Evolutionary conservation across 1,139 yeast species (phyloP), one percentile per base, ranked within the genome.

Genomic region (Taiozyma sp.): DNA sequence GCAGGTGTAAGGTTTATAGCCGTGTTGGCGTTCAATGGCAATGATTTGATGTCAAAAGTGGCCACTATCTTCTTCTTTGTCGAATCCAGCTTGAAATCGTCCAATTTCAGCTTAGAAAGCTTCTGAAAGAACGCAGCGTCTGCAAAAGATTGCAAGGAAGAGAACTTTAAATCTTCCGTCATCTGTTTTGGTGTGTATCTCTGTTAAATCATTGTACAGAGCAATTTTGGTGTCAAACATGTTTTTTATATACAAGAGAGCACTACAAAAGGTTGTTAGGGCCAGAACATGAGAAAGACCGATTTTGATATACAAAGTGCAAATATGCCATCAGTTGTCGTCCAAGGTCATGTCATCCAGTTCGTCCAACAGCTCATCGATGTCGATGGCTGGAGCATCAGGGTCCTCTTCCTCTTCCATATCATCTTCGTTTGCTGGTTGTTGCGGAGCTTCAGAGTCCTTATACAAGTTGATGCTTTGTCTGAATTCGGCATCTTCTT

Each of bases 401-500:
- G 81, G 89, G 42, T 83, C 89, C 37, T 78, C 86, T 42, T 74
- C 78, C 35, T 75, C 83, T 44, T 74, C 81, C 58, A 63, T 71
- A 19, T 68, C 74, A 53, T 66, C 68, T 40, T 65, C 72, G 21
- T 57, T 58, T 7, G 34, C 28, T 4, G 34, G n/a, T 16, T 52
- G 44, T 21, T 62, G 59, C 30, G 52, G 58, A 8, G 63, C 66
- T 26, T 64, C 65, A n/a, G 69, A 68, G 49, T 83, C 81, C 74
- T 89, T 93, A 74, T 93, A 93, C 63, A 93, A 68, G 67, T 93
- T 91, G 69, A 93, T 82, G 47, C 90, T 83, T 61, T 86, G 91
- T 75, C 99, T 88, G 68, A 95, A 79, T 68, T 93, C 99, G 52
- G 85, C 83, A 71, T 93, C 99, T 71, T 93, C 98, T 75, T 93